Conservation (phyloP, 1,284 basidiomycete species). For the Peniophora sp. region DNA sequence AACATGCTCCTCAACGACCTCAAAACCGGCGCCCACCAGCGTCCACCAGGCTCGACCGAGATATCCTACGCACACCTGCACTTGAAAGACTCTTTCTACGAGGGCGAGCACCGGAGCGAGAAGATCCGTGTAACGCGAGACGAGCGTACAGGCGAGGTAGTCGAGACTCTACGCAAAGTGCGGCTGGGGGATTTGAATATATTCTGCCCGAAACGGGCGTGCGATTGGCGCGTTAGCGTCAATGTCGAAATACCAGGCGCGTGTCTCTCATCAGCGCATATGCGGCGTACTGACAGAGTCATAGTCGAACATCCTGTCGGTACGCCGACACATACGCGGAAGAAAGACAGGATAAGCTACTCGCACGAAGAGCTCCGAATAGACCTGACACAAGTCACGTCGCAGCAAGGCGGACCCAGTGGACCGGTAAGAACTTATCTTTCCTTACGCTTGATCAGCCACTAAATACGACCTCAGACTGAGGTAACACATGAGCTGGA, state of each 20-base stretch:
- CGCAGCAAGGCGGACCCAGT: conserved; percentile 29
- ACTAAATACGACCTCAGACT: conserved; percentile 28
- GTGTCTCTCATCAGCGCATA: conserved; percentile 20
- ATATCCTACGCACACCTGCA: conserved; percentile 75
- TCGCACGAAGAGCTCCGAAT: conserved; percentile 88
- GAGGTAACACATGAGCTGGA: conserved; percentile 68
- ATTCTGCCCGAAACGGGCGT: conserved; percentile 71
- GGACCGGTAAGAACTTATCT: conserved; percentile 31
- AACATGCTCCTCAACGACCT: conserved; percentile 81
- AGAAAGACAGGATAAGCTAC: conserved; percentile 91
- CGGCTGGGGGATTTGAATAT: conserved; percentile 86
- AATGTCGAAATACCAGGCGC: conserved; percentile 76
- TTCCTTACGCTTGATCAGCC: too few relatives aligned
- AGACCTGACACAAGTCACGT: conserved; percentile 88
- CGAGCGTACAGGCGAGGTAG: conserved; percentile 60
- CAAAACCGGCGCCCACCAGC: conserved; percentile 40
- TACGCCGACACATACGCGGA: conserved; percentile 48
- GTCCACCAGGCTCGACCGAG: conserved; percentile 41
- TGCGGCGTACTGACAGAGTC: neutral
- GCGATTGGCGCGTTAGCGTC: conserved; percentile 91
- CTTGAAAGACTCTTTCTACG: conserved; percentile 81
- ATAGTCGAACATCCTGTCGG: conserved; percentile 57
- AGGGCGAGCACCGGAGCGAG: conserved; percentile 34
- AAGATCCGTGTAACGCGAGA: conserved; percentile 85
- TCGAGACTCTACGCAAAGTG: conserved; percentile 70